Evolutionary conservation across 805 yeast species (phyloP).

Genomic region (Hanseniaspora lachancei): DNA sequence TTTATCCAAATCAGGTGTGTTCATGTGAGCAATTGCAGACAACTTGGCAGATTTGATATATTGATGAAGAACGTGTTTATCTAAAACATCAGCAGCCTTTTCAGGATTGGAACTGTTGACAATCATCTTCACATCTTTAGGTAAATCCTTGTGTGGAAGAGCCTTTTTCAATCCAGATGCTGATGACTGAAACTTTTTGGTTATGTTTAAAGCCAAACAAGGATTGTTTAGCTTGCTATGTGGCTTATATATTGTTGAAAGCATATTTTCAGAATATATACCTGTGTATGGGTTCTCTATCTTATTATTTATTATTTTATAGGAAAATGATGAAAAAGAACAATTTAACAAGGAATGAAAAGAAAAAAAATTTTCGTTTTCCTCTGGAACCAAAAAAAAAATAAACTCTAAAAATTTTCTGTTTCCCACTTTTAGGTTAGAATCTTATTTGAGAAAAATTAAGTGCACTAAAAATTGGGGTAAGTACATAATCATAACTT

Average conservation of each 20-base stretch:
- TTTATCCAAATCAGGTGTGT: conserved; percentile 3
- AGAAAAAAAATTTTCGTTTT: too few species aligned
- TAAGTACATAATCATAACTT: too few species aligned
- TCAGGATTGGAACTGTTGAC: conserved; percentile 1
- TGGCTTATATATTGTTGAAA: neutral
- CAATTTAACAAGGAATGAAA: too few species aligned
- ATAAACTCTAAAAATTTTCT: too few species aligned
- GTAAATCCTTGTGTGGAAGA: conserved; percentile 2
- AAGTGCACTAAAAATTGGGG: too few species aligned
- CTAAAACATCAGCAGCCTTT: neutral
- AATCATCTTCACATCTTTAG: conserved; percentile 1
- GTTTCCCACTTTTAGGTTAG: too few species aligned
- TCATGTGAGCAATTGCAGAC: conserved; percentile 29
- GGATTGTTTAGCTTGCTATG: neutral
- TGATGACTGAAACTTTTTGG: neutral
- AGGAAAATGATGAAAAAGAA: too few species aligned
- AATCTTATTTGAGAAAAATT: too few species aligned
- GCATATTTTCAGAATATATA: neutral
- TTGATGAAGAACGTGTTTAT: conserved; percentile 4
- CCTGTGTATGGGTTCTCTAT: too few species aligned
- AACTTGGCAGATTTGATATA: conserved; percentile 67
- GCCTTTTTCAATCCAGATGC: neutral
- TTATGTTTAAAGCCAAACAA: neutral
- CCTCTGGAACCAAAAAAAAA: too few species aligned
- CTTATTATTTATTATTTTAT: too few species aligned